Base-by-base conservation (phyloP, 495 filamentous ascomycete genomes). In the Stereocaulon alpinum region DNA sequence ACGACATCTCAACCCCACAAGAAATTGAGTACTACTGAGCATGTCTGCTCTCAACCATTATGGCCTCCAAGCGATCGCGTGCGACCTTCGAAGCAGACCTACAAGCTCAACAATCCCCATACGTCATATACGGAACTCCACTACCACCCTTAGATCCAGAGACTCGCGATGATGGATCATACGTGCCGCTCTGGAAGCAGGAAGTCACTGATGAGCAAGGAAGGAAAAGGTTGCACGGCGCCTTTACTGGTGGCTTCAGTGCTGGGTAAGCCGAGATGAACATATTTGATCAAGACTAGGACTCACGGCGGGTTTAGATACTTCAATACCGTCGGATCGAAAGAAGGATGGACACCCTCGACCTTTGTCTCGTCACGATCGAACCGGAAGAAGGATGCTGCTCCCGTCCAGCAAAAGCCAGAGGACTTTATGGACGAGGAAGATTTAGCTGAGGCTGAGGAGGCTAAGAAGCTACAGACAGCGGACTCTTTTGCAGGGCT, bases 381-480 rank as follows among this genome's bases (percentile, higher is more conserved):
- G 42, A 88, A 88, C 62, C 86, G 88, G 50, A 80, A 81, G 56
- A 86, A 88, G 64, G 84, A 92, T 74, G 78, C 71, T 27, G 58
- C 74, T 15, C 76, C 78, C 7, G 18, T 70, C 0, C 74, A 83
- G 64, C 83, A 88, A 68, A 83, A 83, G 34, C 79, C 84, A 10
- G 92, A 97, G 65, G 93, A 98, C 68, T 97, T 90, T 61, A 98
- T 98, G 93, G 93, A 98, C 63, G 94, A 95, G 62, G 94, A 98
- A 72, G 93, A 98, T 72, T 73, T 95, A 12, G 86, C 87, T 12
- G 92, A 96, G 63, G 86, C 85, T 2, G 91, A 85, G 54, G 91
- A 96, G 70, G 77, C 84, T 3, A 79, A 79, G 63, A 78, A 76
- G 49, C 69, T 97, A 34, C 82, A 91, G 64, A 95, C 86, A 0